Base-by-base conservation (phyloP, 2,329 filamentous ascomycete genomes). In the Colletotrichum sp. region DNA sequence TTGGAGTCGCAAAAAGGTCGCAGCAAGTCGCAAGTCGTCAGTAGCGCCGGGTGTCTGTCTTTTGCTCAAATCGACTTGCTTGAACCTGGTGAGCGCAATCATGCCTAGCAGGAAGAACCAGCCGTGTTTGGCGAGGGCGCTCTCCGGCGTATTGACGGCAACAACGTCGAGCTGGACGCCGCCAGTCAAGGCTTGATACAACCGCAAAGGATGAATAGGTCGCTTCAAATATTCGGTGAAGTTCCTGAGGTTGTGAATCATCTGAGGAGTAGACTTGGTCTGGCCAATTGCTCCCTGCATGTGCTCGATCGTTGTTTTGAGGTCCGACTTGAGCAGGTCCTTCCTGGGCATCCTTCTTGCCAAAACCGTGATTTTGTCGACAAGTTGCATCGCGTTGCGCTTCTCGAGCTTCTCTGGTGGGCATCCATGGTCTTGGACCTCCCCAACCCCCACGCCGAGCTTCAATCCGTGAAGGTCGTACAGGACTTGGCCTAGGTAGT, bases 81-180 rank as follows among this genome's bases (percentile, higher is more conserved):
- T 92, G 83, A 98, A 99, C 81, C 96, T 98, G 59, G 94, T 95
- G 72, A 99, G 89, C 4, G 95, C 93, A 72, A 98, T 95, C 89
- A 97, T 94, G 24, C 96, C 96, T 77, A 98, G 91, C 34, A 98
- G 87, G 83, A 97, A 98, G 83, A 95, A 98, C 96, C 96, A 99
- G 62, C 96, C 95, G 79, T 95, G 94, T 28, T 92, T 92, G 0
- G 96, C 96, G 39, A 98, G 86, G 1, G 91, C 90, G 68, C 92
- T 93, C 74, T 97, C 94, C 0, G 91, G 89, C 3, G 90, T 89
- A 60, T 93, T 91, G 9, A 96, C 92, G 0, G 91, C 89, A 7
- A 95, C 90, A 3, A 94, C 92, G 75, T 96, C 92, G 26, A 98
- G 90, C 68, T 92, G 92, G 9, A 96, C 91, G 49, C 94, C 90